Evolutionary conservation across 2,329 filamentous ascomycete genomes (phyloP).

Genomic region (Monascus ruber): DNA sequence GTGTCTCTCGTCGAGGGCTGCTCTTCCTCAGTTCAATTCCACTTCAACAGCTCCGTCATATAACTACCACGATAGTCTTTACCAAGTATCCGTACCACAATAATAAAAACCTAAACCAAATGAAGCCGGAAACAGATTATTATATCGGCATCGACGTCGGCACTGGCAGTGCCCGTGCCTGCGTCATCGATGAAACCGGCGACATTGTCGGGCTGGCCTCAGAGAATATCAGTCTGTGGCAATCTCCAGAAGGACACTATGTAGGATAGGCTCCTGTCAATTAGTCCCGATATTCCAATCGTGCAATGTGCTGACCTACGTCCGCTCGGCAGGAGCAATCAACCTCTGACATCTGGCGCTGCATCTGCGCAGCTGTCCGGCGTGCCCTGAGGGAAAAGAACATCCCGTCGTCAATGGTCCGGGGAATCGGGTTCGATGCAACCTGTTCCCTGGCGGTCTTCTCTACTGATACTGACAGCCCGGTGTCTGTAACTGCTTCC

Average conservation of each 20-base stretch:
- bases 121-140: slow-evolving; percentile 31
- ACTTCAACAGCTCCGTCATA: no score
- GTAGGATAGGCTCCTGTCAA: slow-evolving; percentile 34
- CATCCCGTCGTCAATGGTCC: slow-evolving; percentile 63
- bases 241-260: slow-evolving; percentile 64
- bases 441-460: slow-evolving; percentile 97
- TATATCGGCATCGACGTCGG: slow-evolving; percentile 90
- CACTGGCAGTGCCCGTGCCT: slow-evolving; percentile 87
- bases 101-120: no score
- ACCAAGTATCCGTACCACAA: no score
- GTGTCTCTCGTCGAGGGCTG: no score
- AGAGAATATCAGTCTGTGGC: slow-evolving; percentile 69
- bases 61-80: no score
- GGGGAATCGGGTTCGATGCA: slow-evolving; percentile 92
- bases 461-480: slow-evolving; percentile 76
- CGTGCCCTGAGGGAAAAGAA: slow-evolving; percentile 70
- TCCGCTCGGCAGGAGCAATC: slow-evolving; percentile 69
- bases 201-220: slow-evolving; percentile 68
- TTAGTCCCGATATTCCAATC: background rate
- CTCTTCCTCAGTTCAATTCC: no score
- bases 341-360: slow-evolving; percentile 90
- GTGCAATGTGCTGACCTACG: slow-evolving; percentile 4
- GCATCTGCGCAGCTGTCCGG: slow-evolving; percentile 82
- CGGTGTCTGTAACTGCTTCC: slow-evolving; percentile 78
- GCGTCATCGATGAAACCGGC: slow-evolving; percentile 83